A percentile compares a stretch with the other conserved stretches of the same genome.
These are phyloP conservation scores for Xylariaceae sp. DNA, from an alignment of 2,329 filamentous ascomycete species.

Conservation along the genomic window DNA sequence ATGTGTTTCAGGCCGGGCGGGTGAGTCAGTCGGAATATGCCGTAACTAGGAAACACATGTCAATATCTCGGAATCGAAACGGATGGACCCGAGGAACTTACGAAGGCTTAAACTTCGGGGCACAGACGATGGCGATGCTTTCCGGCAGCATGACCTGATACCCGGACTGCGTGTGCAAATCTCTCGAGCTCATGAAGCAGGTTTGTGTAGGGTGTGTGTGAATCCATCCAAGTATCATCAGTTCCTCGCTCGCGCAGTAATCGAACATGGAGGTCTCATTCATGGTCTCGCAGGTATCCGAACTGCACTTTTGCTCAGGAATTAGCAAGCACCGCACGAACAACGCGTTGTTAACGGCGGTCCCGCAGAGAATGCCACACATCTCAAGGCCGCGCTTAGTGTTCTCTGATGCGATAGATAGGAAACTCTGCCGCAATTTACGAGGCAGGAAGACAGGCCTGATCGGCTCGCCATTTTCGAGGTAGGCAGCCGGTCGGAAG, in stretches of 20 bases:
- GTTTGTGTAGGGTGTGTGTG: slow-evolving; percentile 96
- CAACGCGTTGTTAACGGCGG: slow-evolving; percentile 86
- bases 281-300: slow-evolving; percentile 92
- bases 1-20: slow-evolving; percentile 89
- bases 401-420: slow-evolving; percentile 74
- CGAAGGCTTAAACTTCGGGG: slow-evolving; percentile 77
- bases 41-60: slow-evolving; percentile 61
- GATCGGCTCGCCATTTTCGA: slow-evolving; percentile 86
- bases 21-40: slow-evolving; percentile 90
- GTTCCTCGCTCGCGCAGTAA: slow-evolving; percentile 80
- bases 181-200: slow-evolving; percentile 95
- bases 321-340: slow-evolving; percentile 90
- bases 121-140: slow-evolving; percentile 95
- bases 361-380: slow-evolving; percentile 91
- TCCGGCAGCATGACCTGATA: slow-evolving; percentile 97
- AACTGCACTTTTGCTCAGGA: slow-evolving; percentile 85
- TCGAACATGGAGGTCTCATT: slow-evolving; percentile 86
- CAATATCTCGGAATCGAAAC: slow-evolving; percentile 4
- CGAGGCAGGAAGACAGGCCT: slow-evolving; percentile 86
- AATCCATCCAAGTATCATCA: slow-evolving; percentile 94
- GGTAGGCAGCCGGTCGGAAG: slow-evolving; percentile 81
- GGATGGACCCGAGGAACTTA: slow-evolving; percentile 45
- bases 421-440: slow-evolving; percentile 72
- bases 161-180: slow-evolving; percentile 89
- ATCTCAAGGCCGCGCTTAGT: slow-evolving; percentile 86